Evolutionary conservation across 495 filamentous ascomycete species (phyloP).

Genomic region (Amphirosellinia nigrospora): DNA sequence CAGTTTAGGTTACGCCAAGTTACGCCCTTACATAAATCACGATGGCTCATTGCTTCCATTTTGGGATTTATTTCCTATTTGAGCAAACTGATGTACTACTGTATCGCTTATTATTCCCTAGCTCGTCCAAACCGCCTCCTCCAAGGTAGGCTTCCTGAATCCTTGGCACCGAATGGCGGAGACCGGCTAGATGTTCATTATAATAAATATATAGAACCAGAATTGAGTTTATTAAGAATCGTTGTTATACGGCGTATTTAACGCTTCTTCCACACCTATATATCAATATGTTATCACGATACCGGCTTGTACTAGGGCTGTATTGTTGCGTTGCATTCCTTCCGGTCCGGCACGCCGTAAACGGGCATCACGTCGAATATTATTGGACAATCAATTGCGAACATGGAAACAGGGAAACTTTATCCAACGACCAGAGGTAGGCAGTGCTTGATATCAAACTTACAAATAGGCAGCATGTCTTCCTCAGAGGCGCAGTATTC

Average conservation of each 20-base stretch:
- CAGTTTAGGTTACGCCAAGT: neutral
- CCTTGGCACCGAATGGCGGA: neutral
- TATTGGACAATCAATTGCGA: slow-evolving; percentile 1
- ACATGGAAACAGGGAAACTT: neutral
- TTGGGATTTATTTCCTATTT: slow-evolving; percentile 9
- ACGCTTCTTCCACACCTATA: neutral
- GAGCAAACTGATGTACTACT: neutral
- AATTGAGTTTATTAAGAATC: neutral
- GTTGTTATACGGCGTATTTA: slow-evolving; percentile 9
- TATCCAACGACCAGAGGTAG: slow-evolving; percentile 13
- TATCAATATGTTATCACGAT: neutral
- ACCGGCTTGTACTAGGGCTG: neutral
- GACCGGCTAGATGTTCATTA: neutral
- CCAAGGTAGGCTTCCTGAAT: neutral
- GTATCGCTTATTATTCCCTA: slow-evolving; percentile 1
- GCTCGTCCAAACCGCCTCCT: neutral
- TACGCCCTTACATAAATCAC: neutral
- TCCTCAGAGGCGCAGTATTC: slow-evolving; percentile 11
- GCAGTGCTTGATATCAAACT: neutral
- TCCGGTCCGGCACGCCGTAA: neutral
- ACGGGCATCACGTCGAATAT: neutral
- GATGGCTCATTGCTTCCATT: neutral
- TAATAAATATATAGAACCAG: neutral
- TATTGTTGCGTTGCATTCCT: neutral
- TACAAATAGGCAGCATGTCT: neutral